Percentiles rank a stretch among this genome's conserved stretches.
Conservation (phyloP, 2,329 filamentous ascomycete species). For the Hypocreales sp. region DNA sequence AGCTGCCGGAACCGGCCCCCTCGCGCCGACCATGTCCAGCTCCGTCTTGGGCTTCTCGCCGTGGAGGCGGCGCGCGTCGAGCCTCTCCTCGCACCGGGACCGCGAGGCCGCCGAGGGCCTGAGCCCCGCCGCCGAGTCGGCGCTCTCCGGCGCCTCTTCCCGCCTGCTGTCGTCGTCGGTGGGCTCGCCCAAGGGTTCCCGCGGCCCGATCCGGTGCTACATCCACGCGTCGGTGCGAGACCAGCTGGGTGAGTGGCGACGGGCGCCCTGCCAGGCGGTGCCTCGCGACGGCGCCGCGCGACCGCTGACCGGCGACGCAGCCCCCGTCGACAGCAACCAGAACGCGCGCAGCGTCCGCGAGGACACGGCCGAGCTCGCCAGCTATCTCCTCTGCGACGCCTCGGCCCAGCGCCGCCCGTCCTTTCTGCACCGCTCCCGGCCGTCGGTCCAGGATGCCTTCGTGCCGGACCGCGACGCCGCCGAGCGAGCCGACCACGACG, state of each 20-base stretch:
- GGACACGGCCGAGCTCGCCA: constrained; percentile 76
- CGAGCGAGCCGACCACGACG: constrained; percentile 9
- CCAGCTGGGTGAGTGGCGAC: constrained; percentile 31
- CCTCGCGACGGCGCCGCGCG: too few relatives aligned
- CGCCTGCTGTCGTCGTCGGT: constrained; percentile 23
- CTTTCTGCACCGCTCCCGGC: constrained; percentile 25
- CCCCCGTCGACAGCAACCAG: constrained; percentile 50
- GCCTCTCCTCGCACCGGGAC: constrained; percentile 18
- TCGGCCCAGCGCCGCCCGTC: constrained; percentile 25
- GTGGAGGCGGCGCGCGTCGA: constrained; percentile 28
- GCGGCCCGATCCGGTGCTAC: constrained; percentile 57
- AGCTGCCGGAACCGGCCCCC: constrained; percentile 1
- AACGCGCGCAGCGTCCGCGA: constrained; percentile 70
- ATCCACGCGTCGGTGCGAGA: constrained; percentile 51
- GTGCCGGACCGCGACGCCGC: constrained; percentile 8
- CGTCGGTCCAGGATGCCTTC: constrained; percentile 13
- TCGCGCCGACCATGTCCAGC: constrained; percentile 25
- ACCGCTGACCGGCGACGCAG: constrained; percentile 15
- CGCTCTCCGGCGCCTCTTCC: constrained; percentile 6
- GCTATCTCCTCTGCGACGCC: constrained; percentile 58
- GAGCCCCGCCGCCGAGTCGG: constrained; percentile 7
- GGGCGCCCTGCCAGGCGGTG: too few relatives aligned
- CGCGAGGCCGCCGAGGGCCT: constrained; percentile 12
- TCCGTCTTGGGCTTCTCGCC: constrained; percentile 29
- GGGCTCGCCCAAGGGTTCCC: constrained; percentile 23